Conservation (phyloP, 306 rosid species). For the Lotus japonicus region DNA sequence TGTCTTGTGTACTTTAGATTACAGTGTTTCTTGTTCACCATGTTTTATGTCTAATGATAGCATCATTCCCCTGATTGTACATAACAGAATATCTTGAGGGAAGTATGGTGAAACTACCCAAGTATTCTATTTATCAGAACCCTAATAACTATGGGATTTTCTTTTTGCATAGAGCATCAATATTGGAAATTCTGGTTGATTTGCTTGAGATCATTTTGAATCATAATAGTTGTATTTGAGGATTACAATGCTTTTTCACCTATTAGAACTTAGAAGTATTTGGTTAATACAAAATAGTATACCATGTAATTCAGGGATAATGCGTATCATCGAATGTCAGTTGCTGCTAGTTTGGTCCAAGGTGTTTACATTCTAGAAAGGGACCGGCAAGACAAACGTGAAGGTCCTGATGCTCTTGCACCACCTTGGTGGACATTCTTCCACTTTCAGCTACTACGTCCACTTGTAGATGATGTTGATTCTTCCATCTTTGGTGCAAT, state of each 20-base stretch:
- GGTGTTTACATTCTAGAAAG: constrained; percentile 78
- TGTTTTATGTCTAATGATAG: neutral
- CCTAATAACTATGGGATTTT: no score
- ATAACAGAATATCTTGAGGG: neutral
- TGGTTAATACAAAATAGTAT: neutral
- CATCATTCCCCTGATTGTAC: neutral
- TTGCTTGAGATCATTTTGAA: no score
- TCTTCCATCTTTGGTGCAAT: constrained; percentile 77
- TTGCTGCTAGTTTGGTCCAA: constrained; percentile 90
- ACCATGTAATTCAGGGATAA: constrained; percentile 53
- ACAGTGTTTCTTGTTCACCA: neutral
- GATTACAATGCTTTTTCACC: neutral
- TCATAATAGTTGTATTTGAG: no score
- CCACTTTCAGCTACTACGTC: constrained; percentile 62
- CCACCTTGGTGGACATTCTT: constrained; percentile 93
- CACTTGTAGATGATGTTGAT: constrained; percentile 75
- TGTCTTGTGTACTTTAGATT: neutral
- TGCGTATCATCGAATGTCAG: constrained; percentile 59
- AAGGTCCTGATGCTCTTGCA: constrained; percentile 65
- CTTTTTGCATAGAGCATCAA: no score
- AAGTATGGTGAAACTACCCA: neutral
- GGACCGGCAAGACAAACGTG: constrained; percentile 69
- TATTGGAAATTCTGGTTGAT: no score
- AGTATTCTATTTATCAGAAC: no score
- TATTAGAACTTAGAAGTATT: neutral